Conservation (phyloP, 1,139 yeast species). For the Debaryomyces nepalensis region DNA sequence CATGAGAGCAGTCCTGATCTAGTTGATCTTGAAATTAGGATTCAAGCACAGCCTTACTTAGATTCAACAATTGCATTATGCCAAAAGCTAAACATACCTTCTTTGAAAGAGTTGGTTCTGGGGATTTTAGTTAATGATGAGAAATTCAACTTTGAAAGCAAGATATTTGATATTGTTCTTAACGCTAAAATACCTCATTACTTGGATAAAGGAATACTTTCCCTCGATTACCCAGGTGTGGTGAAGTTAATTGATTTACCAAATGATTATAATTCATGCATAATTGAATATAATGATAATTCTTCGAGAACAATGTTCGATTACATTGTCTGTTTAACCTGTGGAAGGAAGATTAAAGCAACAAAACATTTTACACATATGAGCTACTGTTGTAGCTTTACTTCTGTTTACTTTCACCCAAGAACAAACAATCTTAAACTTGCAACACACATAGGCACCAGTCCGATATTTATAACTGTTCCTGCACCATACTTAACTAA, state of each 20-base stretch:
- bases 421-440: slow-evolving; percentile 40
- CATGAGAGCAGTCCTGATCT: slow-evolving; percentile 25
- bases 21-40: slow-evolving; percentile 22
- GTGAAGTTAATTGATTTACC: slow-evolving; percentile 47
- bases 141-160: slow-evolving; percentile 27
- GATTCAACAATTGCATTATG: slow-evolving; percentile 30
- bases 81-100: slow-evolving; percentile 26
- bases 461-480: slow-evolving; percentile 36
- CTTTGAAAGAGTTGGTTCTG: slow-evolving; percentile 24
- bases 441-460: slow-evolving; percentile 35
- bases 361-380: slow-evolving; percentile 28
- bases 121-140: slow-evolving; percentile 15
- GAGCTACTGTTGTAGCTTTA: slow-evolving; percentile 29
- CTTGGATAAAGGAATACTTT: slow-evolving; percentile 28
- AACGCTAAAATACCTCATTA: slow-evolving; percentile 34
- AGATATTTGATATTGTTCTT: slow-evolving; percentile 29
- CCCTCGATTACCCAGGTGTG: slow-evolving; percentile 43
- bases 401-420: slow-evolving; percentile 53
- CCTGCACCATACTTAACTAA: slow-evolving; percentile 72
- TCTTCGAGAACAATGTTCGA: slow-evolving; percentile 27
- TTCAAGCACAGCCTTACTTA: slow-evolving; percentile 23
- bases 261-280: slow-evolving; percentile 35
- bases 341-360: slow-evolving; percentile 30
- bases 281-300: slow-evolving; percentile 28
- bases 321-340: slow-evolving; percentile 38